Conservation (phyloP, 1,284 basidiomycete genomes). For the Papiliotrema nemorosa region DNA sequence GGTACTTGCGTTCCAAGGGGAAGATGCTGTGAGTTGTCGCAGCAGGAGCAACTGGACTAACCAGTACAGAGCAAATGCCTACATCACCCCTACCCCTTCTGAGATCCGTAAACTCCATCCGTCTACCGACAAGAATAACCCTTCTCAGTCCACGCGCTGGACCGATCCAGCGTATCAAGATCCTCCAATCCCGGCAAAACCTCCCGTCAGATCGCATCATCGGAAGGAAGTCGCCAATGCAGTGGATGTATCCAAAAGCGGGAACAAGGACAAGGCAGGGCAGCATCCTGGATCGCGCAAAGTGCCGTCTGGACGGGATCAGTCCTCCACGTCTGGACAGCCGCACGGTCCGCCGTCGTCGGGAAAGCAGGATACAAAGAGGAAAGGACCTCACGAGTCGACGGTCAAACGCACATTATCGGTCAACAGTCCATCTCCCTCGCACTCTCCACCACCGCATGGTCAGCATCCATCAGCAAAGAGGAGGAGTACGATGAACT, state of each 20-base stretch:
- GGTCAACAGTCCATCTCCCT: constrained; percentile 1
- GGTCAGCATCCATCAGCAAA: constrained; percentile 52
- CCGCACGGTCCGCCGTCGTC: background rate
- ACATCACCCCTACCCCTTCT: constrained; percentile 37
- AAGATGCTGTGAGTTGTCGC: constrained; percentile 37
- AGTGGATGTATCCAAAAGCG: background rate
- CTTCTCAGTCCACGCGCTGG: constrained; percentile 49
- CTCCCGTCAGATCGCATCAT: constrained; percentile 27
- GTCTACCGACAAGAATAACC: constrained; percentile 34
- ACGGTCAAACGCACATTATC: constrained; percentile 8
- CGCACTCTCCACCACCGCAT: constrained; percentile 17
- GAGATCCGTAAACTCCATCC: constrained; percentile 37
- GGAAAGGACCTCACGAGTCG: constrained; percentile 4
- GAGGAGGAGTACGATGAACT: constrained; percentile 95
- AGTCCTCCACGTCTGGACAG: background rate
- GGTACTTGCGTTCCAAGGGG: constrained; percentile 53
- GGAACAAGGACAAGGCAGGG: background rate
- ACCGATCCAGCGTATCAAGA: constrained; percentile 23
- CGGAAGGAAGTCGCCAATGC: constrained; percentile 5
- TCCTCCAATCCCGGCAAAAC: constrained; percentile 18
- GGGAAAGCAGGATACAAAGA: background rate
- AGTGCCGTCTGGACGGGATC: background rate
- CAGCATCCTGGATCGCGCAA: background rate
- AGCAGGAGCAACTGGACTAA: too few species aligned
- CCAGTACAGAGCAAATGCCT: too few species aligned